phyloP scores from a whole-genome alignment of 1,284 basidiomycete species.

The Schizophyllum amplum region DNA sequence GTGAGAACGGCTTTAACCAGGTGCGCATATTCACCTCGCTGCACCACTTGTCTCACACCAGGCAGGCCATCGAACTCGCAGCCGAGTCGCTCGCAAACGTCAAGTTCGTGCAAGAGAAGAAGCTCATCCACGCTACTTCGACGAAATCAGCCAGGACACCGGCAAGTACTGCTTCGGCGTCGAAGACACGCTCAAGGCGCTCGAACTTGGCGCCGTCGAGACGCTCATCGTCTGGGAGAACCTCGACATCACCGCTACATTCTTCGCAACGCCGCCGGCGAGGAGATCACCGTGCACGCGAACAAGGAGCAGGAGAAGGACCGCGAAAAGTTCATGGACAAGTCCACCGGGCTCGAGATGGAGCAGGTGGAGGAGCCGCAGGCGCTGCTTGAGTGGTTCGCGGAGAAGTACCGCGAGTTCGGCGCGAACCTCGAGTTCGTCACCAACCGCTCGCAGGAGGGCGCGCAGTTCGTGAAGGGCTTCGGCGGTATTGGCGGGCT shows the following conservation, averaged over 20 bases:
- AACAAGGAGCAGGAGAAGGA: conserved; percentile 84
- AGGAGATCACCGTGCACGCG: conserved; percentile 76
- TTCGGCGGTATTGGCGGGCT: conserved; percentile 98
- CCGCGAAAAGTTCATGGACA: conserved; percentile 91
- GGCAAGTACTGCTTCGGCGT: conserved; percentile 98
- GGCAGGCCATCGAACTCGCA: conserved; percentile 91
- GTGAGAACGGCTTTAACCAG: conserved; percentile 99
- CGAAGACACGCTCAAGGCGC: conserved; percentile 92
- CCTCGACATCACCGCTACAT: conserved; percentile 82
- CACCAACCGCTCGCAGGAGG: conserved; percentile 91
- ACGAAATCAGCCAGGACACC: conserved; percentile 98
- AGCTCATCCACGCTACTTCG: conserved; percentile 97
- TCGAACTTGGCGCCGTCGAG: conserved; percentile 96
- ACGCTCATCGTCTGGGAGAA: conserved; percentile 99
- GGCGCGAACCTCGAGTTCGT: conserved; percentile 91
- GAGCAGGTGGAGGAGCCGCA: conserved; percentile 78
- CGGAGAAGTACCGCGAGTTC: conserved; percentile 97
- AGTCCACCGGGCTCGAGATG: conserved; percentile 94
- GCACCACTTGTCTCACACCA: neutral
- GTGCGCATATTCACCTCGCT: conserved; percentile 27
- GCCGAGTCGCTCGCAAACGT: conserved; percentile 95
- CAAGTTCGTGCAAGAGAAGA: conserved; percentile 99
- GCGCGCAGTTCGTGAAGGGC: conserved; percentile 97
- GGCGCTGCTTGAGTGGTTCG: conserved; percentile 93
- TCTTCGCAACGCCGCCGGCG: conserved; percentile 85